phyloP scores from a whole-genome alignment of 2,329 filamentous ascomycete genomes.

The Aaosphaeria arxii region DNA sequence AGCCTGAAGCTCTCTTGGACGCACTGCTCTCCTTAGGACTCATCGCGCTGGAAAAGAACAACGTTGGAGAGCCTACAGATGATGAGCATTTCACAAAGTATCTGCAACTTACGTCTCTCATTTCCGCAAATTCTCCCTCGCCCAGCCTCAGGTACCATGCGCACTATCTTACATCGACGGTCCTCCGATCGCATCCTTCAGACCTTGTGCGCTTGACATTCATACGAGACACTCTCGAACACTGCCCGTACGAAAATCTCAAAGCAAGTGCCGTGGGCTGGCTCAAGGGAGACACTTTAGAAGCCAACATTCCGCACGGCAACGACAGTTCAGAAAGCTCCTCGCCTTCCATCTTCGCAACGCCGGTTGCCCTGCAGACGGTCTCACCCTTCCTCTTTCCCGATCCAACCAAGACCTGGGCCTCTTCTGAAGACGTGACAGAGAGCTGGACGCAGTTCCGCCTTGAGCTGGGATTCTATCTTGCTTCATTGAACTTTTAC shows the following conservation, averaged over 20 bases:
- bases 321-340: constrained; percentile 12
- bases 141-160: constrained; percentile 48
- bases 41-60: constrained; percentile 46
- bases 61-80: constrained; percentile 44
- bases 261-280: constrained; percentile 58
- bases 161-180: constrained; percentile 48
- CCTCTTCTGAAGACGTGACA: constrained; percentile 18
- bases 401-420: constrained; percentile 43
- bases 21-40: constrained; percentile 53
- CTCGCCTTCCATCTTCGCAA: constrained; percentile 41
- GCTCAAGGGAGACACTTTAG: constrained; percentile 59
- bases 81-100: constrained; percentile 54
- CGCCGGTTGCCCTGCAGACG: constrained; percentile 45
- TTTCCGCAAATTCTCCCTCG: constrained; percentile 49
- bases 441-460: constrained; percentile 45
- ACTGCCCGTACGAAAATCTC: constrained; percentile 53
- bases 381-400: constrained; percentile 54
- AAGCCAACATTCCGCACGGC: constrained; percentile 34
- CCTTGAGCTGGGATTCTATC: constrained; percentile 53
- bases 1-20: constrained; percentile 54
- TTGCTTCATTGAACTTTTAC: constrained; percentile 58
- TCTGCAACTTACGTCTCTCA: constrained; percentile 47
- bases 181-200: constrained; percentile 54
- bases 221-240: constrained; percentile 54
- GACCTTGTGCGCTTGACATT: constrained; percentile 51